Evolutionary conservation across 306 rosid genomes (phyloP), one percentile per base, ranked within the genome.

Genomic region (Quercus variabilis): DNA sequence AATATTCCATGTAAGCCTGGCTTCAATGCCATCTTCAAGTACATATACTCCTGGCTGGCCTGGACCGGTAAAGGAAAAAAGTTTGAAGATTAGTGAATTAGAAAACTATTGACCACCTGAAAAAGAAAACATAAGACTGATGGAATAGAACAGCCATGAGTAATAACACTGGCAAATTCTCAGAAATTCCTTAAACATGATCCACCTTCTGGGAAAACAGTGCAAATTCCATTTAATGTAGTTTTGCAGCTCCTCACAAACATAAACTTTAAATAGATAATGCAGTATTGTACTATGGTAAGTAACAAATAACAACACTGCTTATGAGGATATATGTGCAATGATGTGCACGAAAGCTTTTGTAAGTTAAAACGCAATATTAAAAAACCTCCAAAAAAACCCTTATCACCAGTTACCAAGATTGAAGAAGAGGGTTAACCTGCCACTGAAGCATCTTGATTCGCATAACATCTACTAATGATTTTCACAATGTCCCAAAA

Each of bases 1-100:
- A 49, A 67, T 55, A 31, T 78, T 43, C 52, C 46, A n/a, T 6
- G 62, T 35, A 80, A 55, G 74, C 77, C 20, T 43, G 46, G 74
- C 67, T 54, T 31, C 60, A 83, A 73, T 64, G 54, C 58, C 79
- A 54, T 26, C 71, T 77, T 79, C 55, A 73, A 68, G 79, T 56
- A 12, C 78, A 28, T 76, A 55, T 73, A 79, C 80, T 79, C 60
- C 75, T 21, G 74, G 46, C 81, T 77, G 69, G 89, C 23, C 84
- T 68, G 73, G 9, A 77, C 58, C 59, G 46, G 80, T 28, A 80
- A 78, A 70, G 73, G 25, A 57, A 82, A 38, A 18, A 55, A 57
- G 58, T 69, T 12, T 26, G 65, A 51, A 71, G 58, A 31, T 49
- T 10, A 52, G 41, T 46, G 4, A 81, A 64, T 65, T 33, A 5